A percentile compares a stretch with the other conserved stretches of the same genome.
These are phyloP conservation scores for Metschnikowia koreensis DNA, from an alignment of 805 yeast genomes.

Conservation along the genomic window DNA sequence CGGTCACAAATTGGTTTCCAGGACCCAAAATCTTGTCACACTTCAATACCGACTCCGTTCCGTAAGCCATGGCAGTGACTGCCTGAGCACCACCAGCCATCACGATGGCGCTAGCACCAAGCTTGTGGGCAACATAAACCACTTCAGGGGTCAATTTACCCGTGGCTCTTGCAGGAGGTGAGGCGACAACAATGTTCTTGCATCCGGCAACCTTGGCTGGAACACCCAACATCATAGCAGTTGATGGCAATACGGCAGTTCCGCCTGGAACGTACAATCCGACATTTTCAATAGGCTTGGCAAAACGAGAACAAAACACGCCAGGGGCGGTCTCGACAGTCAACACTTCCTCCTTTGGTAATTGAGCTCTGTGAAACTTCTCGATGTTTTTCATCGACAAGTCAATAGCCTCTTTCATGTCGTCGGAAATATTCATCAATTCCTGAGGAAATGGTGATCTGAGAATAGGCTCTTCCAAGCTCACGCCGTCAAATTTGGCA, in stretches of 20 bases:
- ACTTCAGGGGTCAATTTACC: slow-evolving; percentile 96
- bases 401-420: slow-evolving; percentile 82
- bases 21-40: slow-evolving; percentile 98
- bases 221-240: slow-evolving; percentile 96
- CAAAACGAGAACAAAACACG: slow-evolving; percentile 89
- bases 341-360: slow-evolving; percentile 64
- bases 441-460: slow-evolving; percentile 84
- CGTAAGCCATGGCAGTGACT: slow-evolving; percentile 97
- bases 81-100: slow-evolving; percentile 99
- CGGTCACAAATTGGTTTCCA: slow-evolving; percentile 98
- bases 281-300: slow-evolving; percentile 90
- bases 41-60: slow-evolving; percentile 88
- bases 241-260: slow-evolving; percentile 95
- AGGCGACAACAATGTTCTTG: slow-evolving; percentile 84
- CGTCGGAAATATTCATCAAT: slow-evolving; percentile 68
- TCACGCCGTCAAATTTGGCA: slow-evolving; percentile 85
- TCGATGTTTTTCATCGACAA: slow-evolving; percentile 84
- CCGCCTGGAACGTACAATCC: slow-evolving; percentile 99
- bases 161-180: slow-evolving; percentile 87
- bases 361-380: slow-evolving; percentile 92
- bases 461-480: slow-evolving; percentile 67
- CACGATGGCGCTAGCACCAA: slow-evolving; percentile 87
- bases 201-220: slow-evolving; percentile 99
- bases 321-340: slow-evolving; percentile 93
- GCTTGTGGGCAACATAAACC: slow-evolving; percentile 93